These are phyloP conservation scores for Termitomyces eurrhizus DNA, from an alignment of 768 basidiomycete genomes.

Conservation along the genomic window DNA sequence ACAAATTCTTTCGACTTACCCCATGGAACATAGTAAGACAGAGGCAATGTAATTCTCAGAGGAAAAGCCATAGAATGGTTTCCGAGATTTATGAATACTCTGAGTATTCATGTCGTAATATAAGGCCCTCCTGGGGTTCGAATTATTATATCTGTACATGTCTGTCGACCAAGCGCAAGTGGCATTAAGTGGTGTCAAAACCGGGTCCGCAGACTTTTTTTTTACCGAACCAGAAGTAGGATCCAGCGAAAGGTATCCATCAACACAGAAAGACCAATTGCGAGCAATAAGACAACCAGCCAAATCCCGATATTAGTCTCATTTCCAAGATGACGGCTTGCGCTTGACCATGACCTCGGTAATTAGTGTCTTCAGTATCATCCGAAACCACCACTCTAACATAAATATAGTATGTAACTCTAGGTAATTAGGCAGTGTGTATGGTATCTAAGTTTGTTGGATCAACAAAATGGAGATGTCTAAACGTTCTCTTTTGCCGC, in stretches of 20 bases:
- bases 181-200: not conserved
- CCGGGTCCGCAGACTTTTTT: not conserved
- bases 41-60: not conserved
- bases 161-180: not conserved
- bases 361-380: not conserved
- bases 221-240: not conserved
- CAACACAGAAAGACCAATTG: not conserved
- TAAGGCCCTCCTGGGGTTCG: not conserved
- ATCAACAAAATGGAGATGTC: not conserved
- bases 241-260: not conserved
- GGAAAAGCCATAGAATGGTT: not conserved
- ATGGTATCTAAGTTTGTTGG: not conserved
- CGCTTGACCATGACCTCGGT: not conserved
- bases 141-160: not conserved
- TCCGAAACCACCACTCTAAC: not conserved
- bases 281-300: not conserved
- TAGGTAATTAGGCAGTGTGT: not conserved
- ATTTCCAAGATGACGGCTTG: not conserved
- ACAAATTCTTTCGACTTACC: not conserved
- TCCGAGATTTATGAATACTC: not conserved
- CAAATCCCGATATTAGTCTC: not conserved
- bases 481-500: constrained; percentile 15
- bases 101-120: not conserved
- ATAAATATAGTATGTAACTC: not conserved
- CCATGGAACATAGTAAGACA: not conserved